Base-by-base conservation (phyloP, 2,329 filamentous ascomycete species). In the Aspergillus flavus region DNA sequence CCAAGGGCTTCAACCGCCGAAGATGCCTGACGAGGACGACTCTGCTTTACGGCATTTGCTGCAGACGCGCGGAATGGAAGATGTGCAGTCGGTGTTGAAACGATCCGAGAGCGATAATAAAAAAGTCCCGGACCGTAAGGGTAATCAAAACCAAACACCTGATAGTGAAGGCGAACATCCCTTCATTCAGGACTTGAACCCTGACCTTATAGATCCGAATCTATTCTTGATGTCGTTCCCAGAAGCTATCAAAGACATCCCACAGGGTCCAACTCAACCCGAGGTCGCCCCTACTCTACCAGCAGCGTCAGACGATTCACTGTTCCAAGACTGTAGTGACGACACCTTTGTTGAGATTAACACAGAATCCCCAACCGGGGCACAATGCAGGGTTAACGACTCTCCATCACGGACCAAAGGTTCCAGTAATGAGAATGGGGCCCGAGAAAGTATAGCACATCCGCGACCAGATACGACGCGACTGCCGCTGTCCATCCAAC, bases 1-100 rank as follows among this genome's bases (percentile, higher is more conserved):
- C 4, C 65, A 69, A 43, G 71, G 67, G 16, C 50, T 71, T 2
- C 45, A 62, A 11, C 58, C 61, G 6, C 67, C 67, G n/a, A 43
- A 41, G 3, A 62, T 64, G 58, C 55, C 64, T 3, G 50, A 64
- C 41, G 67, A 68, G 32, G 62, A 63, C 32, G 65, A 67, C 28
- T 19, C 45, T 1, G 61, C 65, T 14, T 26, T 69, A 45, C 53
- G 45, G n/a, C 61, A 61, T 28, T 59, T 66, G 1, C 52, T 69
- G 11, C 58, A 67, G 10, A 53, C 58, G 23, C 64, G 66, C 39
- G 67, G 65, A 6, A 36, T 64, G 45, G 41, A 61, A 54, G 58
- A 64, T 30, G 36, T 50, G 23, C 48, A 65, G 10, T 41, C 48
- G 2, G 46, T 1, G 6, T 16, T 39, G 32, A 12, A 46, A 4